A percentile compares a stretch with the other conserved stretches of the same genome.
Conservation (phyloP, 2,329 filamentous ascomycete species). For the Monosporascus sp. region DNA sequence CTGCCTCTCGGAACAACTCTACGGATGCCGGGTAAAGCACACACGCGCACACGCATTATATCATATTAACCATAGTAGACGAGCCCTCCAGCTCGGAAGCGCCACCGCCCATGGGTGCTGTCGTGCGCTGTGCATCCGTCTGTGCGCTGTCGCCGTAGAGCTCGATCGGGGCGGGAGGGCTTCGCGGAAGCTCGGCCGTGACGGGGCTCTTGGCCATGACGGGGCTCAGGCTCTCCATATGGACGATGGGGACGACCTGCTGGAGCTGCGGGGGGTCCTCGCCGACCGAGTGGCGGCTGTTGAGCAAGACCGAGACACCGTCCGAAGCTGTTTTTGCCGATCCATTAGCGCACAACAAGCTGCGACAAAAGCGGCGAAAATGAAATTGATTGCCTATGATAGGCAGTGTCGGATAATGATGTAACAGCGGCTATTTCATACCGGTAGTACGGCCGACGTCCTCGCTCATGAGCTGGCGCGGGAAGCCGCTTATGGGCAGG, state of each 20-base stretch:
- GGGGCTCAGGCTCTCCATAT: neutral
- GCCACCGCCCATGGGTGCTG: neutral
- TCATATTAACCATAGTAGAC: neutral
- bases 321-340: neutral
- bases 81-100: neutral
- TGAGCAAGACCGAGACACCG: neutral
- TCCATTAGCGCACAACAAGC: too few species aligned
- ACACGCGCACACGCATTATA: neutral
- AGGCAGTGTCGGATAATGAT: neutral
- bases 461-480: slow-evolving; percentile 23
- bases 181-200: neutral
- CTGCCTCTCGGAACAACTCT: too few species aligned
- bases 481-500: slow-evolving; percentile 27
- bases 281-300: neutral
- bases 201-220: neutral
- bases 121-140: neutral
- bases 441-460: slow-evolving; percentile 10
- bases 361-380: too few species aligned
- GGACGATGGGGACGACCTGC: neutral
- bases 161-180: neutral
- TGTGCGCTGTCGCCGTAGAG: neutral
- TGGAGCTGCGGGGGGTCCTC: neutral
- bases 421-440: neutral
- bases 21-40: too few species aligned
- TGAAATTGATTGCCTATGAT: neutral